These are phyloP conservation scores for Vigna nakashimae DNA, from an alignment of 306 rosid species.

Conservation along the genomic window DNA sequence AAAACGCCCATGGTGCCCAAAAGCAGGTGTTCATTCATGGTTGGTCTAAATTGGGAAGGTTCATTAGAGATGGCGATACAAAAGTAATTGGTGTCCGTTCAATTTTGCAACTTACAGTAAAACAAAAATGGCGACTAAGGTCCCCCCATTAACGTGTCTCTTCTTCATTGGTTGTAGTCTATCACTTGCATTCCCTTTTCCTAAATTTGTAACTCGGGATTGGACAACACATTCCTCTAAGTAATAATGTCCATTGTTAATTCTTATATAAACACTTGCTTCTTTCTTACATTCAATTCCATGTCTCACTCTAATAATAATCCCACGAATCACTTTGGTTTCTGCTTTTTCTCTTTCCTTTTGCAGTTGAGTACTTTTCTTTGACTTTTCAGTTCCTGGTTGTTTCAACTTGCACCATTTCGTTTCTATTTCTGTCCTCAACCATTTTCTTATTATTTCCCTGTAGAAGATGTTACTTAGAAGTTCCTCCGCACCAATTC, in stretches of 20 bases:
- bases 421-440: not conserved
- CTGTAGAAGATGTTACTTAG: slow-evolving; percentile 63
- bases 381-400: slow-evolving; percentile 33
- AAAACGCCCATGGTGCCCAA: not conserved
- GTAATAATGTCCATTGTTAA: not conserved
- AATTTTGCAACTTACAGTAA: slow-evolving; percentile 14
- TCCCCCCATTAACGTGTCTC: slow-evolving; percentile 35
- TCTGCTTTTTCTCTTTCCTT: slow-evolving; percentile 9
- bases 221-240: slow-evolving; percentile 14
- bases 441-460: not conserved
- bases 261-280: slow-evolving; percentile 22
- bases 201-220: not conserved
- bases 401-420: slow-evolving; percentile 22
- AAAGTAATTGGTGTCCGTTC: slow-evolving; percentile 46
- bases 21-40: slow-evolving; percentile 24
- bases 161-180: not conserved
- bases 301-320: slow-evolving; percentile 12
- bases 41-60: slow-evolving; percentile 24
- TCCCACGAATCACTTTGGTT: slow-evolving; percentile 6
- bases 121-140: slow-evolving; percentile 27
- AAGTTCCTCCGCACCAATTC: slow-evolving; percentile 71
- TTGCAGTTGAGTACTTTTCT: slow-evolving; percentile 28
- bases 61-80: slow-evolving; percentile 40
- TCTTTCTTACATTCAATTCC: slow-evolving; percentile 24
- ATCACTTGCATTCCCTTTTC: not conserved